Conservation (phyloP, 345 rosid genomes). For the Syzygium aqueum region DNA sequence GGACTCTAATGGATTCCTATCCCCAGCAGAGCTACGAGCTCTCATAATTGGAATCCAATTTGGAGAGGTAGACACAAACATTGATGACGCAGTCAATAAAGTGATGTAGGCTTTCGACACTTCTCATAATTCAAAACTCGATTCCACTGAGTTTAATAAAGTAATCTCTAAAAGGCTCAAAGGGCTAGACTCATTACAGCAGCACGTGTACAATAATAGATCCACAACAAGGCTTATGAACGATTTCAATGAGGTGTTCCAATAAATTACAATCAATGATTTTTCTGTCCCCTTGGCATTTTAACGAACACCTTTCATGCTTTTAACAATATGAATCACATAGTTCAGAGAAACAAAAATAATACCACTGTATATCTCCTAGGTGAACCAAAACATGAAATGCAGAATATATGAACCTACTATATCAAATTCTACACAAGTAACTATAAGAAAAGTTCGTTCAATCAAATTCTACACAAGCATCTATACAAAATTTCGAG, state of each 20-base stretch:
- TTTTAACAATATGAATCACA: not conserved
- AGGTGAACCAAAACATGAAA: not conserved
- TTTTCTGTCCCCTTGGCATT: not conserved
- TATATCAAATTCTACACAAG: not conserved
- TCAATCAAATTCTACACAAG: not conserved
- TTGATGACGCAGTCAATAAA: slow-evolving; percentile 22
- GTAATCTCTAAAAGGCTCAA: slow-evolving; percentile 26
- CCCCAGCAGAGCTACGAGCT: slow-evolving; percentile 28
- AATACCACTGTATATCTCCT: not conserved
- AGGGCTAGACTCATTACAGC: slow-evolving; percentile 6
- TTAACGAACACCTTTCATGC: not conserved
- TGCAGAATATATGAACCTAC: not conserved
- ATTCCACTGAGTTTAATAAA: slow-evolving; percentile 10
- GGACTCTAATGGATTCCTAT: slow-evolving; percentile 15
- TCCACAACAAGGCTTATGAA: not conserved
- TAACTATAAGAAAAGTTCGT: not conserved
- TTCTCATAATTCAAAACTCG: slow-evolving; percentile 3
- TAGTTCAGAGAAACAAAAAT: not conserved
- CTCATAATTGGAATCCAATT: slow-evolving; percentile 31
- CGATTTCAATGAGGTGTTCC: not conserved
- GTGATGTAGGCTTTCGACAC: slow-evolving; percentile 28
- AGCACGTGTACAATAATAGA: not conserved
- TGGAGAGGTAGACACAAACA: slow-evolving; percentile 18
- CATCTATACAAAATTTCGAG: not conserved
- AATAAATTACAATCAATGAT: not conserved